Evolutionary conservation across 2,329 filamentous ascomycete species (phyloP).

Genomic region (Peltaster fructicola): DNA sequence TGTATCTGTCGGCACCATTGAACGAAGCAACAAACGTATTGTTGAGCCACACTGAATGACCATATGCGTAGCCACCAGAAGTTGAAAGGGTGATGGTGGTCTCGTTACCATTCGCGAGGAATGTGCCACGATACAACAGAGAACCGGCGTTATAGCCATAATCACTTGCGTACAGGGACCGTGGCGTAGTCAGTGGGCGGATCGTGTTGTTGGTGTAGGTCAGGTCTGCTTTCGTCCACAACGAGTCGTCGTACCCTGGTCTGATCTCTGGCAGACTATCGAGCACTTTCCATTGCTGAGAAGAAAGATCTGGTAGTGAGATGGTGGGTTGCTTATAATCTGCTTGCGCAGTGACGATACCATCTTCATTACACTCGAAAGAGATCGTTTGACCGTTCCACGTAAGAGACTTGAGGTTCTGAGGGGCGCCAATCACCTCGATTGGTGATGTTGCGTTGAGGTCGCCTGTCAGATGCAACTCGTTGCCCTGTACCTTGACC

Average conservation of each 20-base stretch:
- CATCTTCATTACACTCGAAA: conserved; percentile 27
- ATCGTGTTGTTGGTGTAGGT: conserved; percentile 43
- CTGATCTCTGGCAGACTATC: conserved; percentile 55
- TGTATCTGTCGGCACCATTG: conserved; percentile 34
- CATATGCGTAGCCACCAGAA: conserved; percentile 50
- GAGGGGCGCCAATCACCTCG: conserved; percentile 48
- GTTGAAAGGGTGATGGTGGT: conserved; percentile 35
- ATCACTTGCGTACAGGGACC: conserved; percentile 47
- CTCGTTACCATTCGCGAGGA: conserved; percentile 45
- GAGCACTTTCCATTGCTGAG: conserved; percentile 48
- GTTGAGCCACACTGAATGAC: conserved; percentile 49
- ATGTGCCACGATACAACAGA: conserved; percentile 52
- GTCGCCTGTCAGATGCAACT: conserved; percentile 49
- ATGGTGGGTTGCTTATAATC: conserved; percentile 34
- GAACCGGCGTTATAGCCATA: conserved; percentile 58
- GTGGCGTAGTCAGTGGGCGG: conserved; percentile 40
- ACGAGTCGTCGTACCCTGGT: conserved; percentile 46
- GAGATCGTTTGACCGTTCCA: conserved; percentile 38
- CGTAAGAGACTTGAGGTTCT: conserved; percentile 34
- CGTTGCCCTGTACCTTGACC: conserved; percentile 35
- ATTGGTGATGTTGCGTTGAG: conserved; percentile 51
- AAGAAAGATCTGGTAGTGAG: conserved; percentile 38
- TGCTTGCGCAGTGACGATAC: conserved; percentile 33
- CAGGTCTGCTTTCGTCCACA: conserved; percentile 45
- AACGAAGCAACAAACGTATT: conserved; percentile 46